Conservation (phyloP, 768 basidiomycete genomes). For the Suillus hirtellus region DNA sequence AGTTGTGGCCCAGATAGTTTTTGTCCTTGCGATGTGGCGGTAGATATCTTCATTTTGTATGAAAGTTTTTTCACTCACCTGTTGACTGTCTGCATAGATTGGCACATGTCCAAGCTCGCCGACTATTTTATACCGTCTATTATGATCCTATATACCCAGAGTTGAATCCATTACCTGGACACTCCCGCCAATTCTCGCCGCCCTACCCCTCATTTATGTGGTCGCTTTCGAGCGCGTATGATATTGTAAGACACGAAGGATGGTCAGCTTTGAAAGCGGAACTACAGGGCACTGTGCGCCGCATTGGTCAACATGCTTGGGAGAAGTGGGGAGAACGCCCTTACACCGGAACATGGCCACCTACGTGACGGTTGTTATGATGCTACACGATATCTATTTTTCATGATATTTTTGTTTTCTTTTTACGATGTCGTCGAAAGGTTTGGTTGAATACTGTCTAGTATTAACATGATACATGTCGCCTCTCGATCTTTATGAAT, state of each 20-base stretch:
- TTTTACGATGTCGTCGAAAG: background rate
- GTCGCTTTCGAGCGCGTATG: slow-evolving; percentile 38
- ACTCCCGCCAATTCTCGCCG: slow-evolving; percentile 29
- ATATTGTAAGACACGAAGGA: slow-evolving; percentile 42
- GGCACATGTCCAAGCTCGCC: slow-evolving; percentile 50
- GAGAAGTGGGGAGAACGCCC: slow-evolving; percentile 40
- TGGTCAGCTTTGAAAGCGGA: slow-evolving; percentile 40
- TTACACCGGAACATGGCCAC: slow-evolving; percentile 24
- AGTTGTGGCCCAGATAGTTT: slow-evolving; percentile 44
- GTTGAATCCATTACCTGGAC: slow-evolving; percentile 50
- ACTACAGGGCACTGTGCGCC: slow-evolving; percentile 38
- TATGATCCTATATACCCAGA: slow-evolving; percentile 80
- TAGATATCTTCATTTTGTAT: slow-evolving; percentile 30
- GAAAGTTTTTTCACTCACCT: slow-evolving; percentile 5
- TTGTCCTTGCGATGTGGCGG: slow-evolving; percentile 60
- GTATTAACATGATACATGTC: no score
- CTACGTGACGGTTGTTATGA: slow-evolving; percentile 36
- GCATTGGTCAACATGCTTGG: slow-evolving; percentile 44
- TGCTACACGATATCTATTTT: slow-evolving; percentile 37
- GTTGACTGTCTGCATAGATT: slow-evolving; percentile 31
- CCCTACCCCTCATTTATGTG: slow-evolving; percentile 39
- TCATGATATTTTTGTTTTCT: slow-evolving; percentile 1
- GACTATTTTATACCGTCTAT: slow-evolving; percentile 70
- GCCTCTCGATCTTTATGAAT: background rate
- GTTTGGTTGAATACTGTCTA: background rate